Base-by-base conservation (phyloP, 1,139 yeast species). In the Magnusiomyces tetraspermus region DNA sequence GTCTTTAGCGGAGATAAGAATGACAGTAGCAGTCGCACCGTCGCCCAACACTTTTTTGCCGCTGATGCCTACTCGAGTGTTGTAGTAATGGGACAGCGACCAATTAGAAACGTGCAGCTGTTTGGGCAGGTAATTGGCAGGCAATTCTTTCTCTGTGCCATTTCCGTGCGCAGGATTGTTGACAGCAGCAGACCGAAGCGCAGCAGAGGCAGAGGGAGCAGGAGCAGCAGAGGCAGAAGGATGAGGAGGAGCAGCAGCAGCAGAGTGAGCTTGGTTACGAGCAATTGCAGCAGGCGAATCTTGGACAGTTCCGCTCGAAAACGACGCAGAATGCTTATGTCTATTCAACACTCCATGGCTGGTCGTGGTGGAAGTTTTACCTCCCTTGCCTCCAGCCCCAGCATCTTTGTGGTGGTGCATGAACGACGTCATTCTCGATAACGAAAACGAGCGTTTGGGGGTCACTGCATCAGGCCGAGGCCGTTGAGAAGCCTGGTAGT, bases 51-150 rank as follows among this genome's bases (percentile, higher is more conserved):
- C 41, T 26, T 54, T 54, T 22, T 31, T 44, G n/a, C 48, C 48
- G 36, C 47, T 21, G 24, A 50, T 49, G 10, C 49, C 24, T 22
- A 50, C 46, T 15, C 52, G 47, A 17, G 37, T 11, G 22, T 57
- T 48, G 51, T 59, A 60, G 45, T 55, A 55, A 17, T 48, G 6
- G 2, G 53, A 46, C 15, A 60, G 56, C 17, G 59, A 50, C 59
- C 60, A 60, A 47, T 53, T 50, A 8, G 47, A 24, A 4, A 44
- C 53, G 38, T 49, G 57, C 17, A 60, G 50, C 10, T 51, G 47
- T 24, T 46, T 22, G 17, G 62, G 62, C 23, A 60, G 46, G 42
- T 53, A 60, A 24, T 50, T 49, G 17, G 51, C 48, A 11, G 62
- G 63, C 2, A 48, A 26, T 17, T 52, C 51, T 45, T 50, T 51